phyloP scores from a whole-genome alignment of 495 filamentous ascomycete genomes.

The Podospora sp. region DNA sequence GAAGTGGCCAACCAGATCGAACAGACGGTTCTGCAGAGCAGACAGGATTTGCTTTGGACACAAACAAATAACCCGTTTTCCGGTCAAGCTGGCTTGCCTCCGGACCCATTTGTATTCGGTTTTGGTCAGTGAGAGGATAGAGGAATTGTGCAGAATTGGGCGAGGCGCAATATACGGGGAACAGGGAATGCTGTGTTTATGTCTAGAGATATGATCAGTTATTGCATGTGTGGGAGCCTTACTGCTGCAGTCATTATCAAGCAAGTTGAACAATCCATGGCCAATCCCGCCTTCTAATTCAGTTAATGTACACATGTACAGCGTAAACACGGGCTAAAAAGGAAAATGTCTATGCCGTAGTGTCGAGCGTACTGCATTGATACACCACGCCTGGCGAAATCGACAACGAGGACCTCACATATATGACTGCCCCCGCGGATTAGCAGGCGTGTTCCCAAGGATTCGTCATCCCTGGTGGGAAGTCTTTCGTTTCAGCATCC shows the following conservation, averaged over 20 bases:
- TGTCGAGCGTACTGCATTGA: constrained; percentile 41
- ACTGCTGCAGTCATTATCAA: not conserved
- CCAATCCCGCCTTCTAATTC: constrained; percentile 31
- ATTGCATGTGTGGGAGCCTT: not conserved
- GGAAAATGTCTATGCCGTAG: constrained; percentile 47
- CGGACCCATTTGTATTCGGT: constrained; percentile 14
- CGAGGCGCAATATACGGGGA: not conserved
- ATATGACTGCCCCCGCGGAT: not conserved
- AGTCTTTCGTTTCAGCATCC: constrained; percentile 8
- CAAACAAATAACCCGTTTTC: constrained; percentile 10
- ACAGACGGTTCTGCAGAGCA: constrained; percentile 23
- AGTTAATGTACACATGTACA: constrained; percentile 51
- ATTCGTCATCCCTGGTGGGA: not conserved
- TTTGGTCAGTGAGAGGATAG: not conserved
- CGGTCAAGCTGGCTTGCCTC: constrained; percentile 12
- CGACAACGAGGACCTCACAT: constrained; percentile 2
- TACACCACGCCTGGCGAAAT: constrained; percentile 36
- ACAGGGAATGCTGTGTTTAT: not conserved
- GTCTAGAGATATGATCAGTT: constrained; percentile 6
- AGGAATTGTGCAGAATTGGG: not conserved
- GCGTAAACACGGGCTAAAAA: constrained; percentile 35
- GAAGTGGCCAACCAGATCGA: constrained; percentile 31
- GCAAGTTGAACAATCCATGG: constrained; percentile 8
- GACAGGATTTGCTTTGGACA: constrained; percentile 18
- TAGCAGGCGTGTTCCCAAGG: constrained; percentile 8